These are phyloP conservation scores for Oidium heveae DNA, from an alignment of 2,329 filamentous ascomycete species.

Conservation along the genomic window DNA sequence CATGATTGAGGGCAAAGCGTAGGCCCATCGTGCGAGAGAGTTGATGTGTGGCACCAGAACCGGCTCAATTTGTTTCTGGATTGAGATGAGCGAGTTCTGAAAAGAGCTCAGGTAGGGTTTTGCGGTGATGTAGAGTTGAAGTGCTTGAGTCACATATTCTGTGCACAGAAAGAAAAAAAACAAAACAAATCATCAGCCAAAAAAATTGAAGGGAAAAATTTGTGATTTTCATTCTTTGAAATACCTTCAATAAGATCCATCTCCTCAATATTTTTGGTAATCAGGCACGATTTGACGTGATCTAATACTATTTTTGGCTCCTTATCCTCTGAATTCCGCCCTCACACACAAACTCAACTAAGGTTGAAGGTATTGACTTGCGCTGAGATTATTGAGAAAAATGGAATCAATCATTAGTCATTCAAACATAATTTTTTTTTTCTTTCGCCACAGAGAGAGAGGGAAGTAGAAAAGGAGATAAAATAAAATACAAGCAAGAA, in stretches of 20 bases:
- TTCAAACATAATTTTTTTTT: too few relatives aligned
- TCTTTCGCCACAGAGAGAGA: too few relatives aligned
- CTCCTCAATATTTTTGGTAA: neutral
- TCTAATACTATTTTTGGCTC: too few relatives aligned
- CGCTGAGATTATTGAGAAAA: too few relatives aligned
- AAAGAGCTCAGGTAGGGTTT: slow-evolving; percentile 7
- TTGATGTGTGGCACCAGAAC: slow-evolving; percentile 7
- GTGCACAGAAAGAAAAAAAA: neutral
- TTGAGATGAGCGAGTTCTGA: slow-evolving; percentile 1
- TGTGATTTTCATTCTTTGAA: neutral
- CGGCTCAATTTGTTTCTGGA: slow-evolving; percentile 4
- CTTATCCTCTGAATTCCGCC: too few relatives aligned
- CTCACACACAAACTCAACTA: too few relatives aligned
- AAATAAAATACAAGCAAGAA: too few relatives aligned
- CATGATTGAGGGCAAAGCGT: slow-evolving; percentile 15
- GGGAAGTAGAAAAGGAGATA: too few relatives aligned
- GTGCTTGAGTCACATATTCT: neutral
- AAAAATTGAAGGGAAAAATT: neutral
- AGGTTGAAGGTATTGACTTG: too few relatives aligned
- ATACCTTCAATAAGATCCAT: neutral
- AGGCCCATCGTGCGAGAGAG: slow-evolving; percentile 3
- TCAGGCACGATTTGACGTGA: too few relatives aligned
- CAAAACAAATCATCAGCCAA: neutral
- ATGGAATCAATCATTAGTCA: too few relatives aligned
- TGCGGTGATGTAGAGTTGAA: neutral